phyloP scores from a whole-genome alignment of 2,329 filamentous ascomycete species.

The Ramularia collo-cygni region DNA sequence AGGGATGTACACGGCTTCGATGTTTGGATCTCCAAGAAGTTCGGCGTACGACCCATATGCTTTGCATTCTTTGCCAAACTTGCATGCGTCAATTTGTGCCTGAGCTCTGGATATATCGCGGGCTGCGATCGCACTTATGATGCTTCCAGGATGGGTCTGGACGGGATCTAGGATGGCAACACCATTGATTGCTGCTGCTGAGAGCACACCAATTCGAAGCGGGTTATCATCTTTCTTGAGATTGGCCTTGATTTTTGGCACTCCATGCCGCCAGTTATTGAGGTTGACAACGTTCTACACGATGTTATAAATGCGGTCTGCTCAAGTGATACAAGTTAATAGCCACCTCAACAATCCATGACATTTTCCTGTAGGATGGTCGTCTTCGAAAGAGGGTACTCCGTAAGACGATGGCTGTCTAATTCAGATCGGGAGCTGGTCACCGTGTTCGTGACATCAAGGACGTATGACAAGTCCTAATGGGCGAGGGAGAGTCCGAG shows the following conservation, averaged over 20 bases:
- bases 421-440: too few species aligned
- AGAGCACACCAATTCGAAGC: conserved; percentile 10
- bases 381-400: too few species aligned
- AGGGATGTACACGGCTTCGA: conserved; percentile 46
- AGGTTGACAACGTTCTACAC: not conserved
- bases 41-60: conserved; percentile 24
- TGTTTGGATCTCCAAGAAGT: conserved; percentile 35
- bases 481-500: too few species aligned
- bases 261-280: not conserved
- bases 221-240: not conserved
- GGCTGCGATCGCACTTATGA: conserved; percentile 8
- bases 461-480: too few species aligned
- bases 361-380: too few species aligned
- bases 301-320: too few species aligned
- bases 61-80: conserved; percentile 10
- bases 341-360: too few species aligned
- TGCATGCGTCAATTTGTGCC: conserved; percentile 7
- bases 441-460: too few species aligned
- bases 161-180: conserved; percentile 12
- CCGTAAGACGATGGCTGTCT: too few species aligned
- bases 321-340: too few species aligned
- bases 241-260: not conserved
- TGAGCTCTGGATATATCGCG: conserved; percentile 6
- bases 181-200: conserved; percentile 11
- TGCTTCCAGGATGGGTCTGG: conserved; percentile 7